A percentile compares a stretch with the other conserved stretches of the same genome.
These are phyloP conservation scores for Calonectria ilicicola DNA, from an alignment of 2,329 filamentous ascomycete genomes.

Conservation along the genomic window DNA sequence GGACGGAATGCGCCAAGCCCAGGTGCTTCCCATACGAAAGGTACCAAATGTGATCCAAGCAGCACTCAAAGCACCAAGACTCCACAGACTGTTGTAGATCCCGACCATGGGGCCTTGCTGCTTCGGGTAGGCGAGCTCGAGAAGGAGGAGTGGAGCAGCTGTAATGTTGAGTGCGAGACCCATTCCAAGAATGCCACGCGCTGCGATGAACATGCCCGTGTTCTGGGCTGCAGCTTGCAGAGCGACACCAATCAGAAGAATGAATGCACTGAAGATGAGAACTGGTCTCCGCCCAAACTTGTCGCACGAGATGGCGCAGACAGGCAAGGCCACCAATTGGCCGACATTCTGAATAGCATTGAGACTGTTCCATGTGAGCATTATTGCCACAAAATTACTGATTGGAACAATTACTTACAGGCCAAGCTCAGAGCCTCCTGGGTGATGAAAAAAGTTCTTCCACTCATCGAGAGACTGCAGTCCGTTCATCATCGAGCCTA, in stretches of 20 bases:
- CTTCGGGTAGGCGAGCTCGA: conserved; percentile 31
- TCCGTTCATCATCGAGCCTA: conserved; percentile 31
- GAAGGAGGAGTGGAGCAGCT: conserved; percentile 23
- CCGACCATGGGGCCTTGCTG: conserved; percentile 32
- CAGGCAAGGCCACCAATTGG: conserved; percentile 29
- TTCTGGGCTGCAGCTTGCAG: conserved; percentile 1
- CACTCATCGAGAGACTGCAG: neutral
- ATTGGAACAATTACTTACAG: conserved; percentile 1
- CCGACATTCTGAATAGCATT: conserved; percentile 35
- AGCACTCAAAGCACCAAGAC: conserved; percentile 28
- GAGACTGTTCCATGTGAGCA: conserved; percentile 6
- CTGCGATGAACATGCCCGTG: conserved; percentile 45
- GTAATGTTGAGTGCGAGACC: conserved; percentile 32
- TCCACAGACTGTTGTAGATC: conserved; percentile 35
- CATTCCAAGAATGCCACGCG: conserved; percentile 49
- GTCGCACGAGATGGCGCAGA: conserved; percentile 27
- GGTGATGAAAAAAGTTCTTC: conserved; percentile 4
- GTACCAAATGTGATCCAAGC: conserved; percentile 30
- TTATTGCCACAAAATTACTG: neutral
- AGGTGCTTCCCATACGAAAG: conserved; percentile 23
- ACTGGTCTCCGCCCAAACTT: neutral
- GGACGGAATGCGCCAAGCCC: conserved; percentile 31
- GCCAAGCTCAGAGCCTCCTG: conserved; percentile 2
- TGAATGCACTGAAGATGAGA: neutral
- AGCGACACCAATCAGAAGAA: neutral